phyloP scores from a whole-genome alignment of 495 filamentous ascomycete species.

The Cercophora sp. region DNA sequence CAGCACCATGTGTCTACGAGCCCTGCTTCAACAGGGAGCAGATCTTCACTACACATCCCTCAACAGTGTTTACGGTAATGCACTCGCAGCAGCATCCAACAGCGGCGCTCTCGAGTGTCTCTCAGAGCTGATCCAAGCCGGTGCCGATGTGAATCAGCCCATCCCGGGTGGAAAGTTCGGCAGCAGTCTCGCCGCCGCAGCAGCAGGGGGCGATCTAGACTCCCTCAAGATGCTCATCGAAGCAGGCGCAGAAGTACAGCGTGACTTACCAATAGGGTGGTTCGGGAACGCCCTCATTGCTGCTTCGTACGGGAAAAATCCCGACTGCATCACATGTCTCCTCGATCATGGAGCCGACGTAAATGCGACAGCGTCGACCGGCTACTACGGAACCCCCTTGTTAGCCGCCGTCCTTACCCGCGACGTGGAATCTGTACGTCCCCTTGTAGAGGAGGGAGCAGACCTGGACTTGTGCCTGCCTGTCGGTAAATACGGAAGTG shows the following conservation, averaged over 20 bases:
- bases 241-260: background rate
- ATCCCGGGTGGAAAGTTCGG: background rate
- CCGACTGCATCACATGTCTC: background rate
- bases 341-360: background rate
- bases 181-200: background rate
- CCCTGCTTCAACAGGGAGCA: background rate
- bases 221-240: background rate
- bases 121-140: background rate
- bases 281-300: background rate
- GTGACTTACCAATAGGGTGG: background rate
- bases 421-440: background rate
- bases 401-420: background rate
- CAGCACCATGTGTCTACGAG: background rate
- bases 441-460: background rate
- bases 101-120: background rate
- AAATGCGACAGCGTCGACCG: background rate
- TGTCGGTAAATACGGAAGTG: background rate
- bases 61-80: background rate
- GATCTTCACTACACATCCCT: background rate
- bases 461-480: background rate
- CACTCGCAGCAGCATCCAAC: background rate
- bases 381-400: background rate
- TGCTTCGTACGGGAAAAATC: background rate
- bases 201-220: background rate
- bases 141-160: background rate